A percentile compares a stretch with the other conserved stretches of the same genome.
Conservation (phyloP, 345 rosid species). For the Corchorus olitorius region DNA sequence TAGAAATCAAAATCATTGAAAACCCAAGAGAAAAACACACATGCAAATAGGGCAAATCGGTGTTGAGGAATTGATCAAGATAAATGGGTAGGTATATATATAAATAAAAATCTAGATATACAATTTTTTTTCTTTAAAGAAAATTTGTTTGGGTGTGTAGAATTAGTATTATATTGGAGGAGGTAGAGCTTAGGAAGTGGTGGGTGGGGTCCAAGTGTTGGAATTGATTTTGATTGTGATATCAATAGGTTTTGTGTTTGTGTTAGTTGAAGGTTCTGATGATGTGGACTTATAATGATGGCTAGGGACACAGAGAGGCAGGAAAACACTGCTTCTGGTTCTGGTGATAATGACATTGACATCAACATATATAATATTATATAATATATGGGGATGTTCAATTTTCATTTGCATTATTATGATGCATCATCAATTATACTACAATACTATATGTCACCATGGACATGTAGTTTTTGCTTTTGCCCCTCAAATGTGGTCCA, state of each 20-base stretch:
- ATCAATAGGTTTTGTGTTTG: neutral
- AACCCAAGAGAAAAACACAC: too few relatives aligned
- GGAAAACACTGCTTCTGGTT: constrained; percentile 6
- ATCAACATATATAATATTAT: too few relatives aligned
- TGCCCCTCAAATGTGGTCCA: constrained; percentile 21
- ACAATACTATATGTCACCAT: constrained; percentile 2
- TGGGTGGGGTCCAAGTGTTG: constrained; percentile 22
- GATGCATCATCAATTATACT: neutral
- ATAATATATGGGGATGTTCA: neutral
- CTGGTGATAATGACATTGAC: constrained; percentile 24
- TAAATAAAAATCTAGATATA: too few relatives aligned
- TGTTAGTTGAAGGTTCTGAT: constrained; percentile 23
- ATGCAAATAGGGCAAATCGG: too few relatives aligned
- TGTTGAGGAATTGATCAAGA: too few relatives aligned
- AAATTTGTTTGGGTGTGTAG: too few relatives aligned
- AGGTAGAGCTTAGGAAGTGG: neutral
- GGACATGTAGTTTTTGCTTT: constrained; percentile 22
- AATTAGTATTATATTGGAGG: too few relatives aligned
- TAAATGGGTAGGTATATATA: too few relatives aligned
- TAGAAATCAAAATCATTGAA: neutral
- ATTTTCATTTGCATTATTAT: neutral
- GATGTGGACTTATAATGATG: constrained; percentile 32
- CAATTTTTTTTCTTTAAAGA: too few relatives aligned
- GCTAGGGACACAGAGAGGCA: constrained; percentile 10
- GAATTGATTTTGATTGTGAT: constrained; percentile 22